phyloP scores from a whole-genome alignment of 2,329 filamentous ascomycete species.

The Fusarium newnesense region DNA sequence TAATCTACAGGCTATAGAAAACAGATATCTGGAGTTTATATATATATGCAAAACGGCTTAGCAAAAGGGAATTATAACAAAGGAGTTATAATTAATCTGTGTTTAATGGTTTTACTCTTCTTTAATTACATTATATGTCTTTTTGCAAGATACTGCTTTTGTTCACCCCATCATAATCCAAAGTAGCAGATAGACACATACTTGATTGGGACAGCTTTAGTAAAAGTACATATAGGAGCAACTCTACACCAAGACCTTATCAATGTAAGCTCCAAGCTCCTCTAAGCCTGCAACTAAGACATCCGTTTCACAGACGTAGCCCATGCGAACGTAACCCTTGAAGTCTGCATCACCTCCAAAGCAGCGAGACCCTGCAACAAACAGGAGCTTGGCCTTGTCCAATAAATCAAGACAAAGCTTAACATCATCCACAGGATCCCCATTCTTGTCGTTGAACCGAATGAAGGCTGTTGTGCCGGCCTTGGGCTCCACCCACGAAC shows the following conservation, averaged over 20 bases:
- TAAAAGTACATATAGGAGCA: too few species aligned
- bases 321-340: constrained; percentile 79
- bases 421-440: constrained; percentile 73
- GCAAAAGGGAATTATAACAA: too few species aligned
- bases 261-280: constrained; percentile 55
- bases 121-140: too few species aligned
- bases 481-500: constrained; percentile 77
- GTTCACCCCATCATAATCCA: too few species aligned
- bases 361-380: constrained; percentile 77
- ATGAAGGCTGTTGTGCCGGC: constrained; percentile 85
- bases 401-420: constrained; percentile 76
- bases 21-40: too few species aligned
- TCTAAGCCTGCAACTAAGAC: constrained; percentile 73
- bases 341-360: constrained; percentile 77
- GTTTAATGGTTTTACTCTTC: too few species aligned
- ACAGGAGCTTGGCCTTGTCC: constrained; percentile 75
- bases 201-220: too few species aligned
- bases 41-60: too few species aligned
- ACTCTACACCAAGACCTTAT: not conserved
- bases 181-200: too few species aligned
- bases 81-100: too few species aligned
- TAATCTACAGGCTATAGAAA: too few species aligned
- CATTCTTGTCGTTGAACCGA: constrained; percentile 68
- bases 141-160: too few species aligned
- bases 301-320: constrained; percentile 77